phyloP scores from a whole-genome alignment of 371 early-diverging fungal species.

The Apophysomyces trapeziformis region DNA sequence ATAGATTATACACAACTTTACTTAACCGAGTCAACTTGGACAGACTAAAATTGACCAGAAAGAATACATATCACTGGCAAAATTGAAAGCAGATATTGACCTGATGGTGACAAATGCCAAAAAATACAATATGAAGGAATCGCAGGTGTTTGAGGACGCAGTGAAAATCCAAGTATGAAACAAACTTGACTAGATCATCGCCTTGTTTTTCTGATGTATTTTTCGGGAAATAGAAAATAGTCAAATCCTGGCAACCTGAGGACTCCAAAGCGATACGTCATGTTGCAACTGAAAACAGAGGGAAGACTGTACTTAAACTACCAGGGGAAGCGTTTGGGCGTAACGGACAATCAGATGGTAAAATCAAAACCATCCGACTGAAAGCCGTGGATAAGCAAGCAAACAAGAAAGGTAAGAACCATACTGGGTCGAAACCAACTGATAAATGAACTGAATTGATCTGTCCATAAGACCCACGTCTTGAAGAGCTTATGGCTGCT shows the following conservation, averaged over 20 bases:
- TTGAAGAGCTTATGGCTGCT: constrained; percentile 34
- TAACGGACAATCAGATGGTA: constrained; percentile 18
- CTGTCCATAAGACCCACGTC: neutral
- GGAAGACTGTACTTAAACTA: constrained; percentile 36
- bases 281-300: constrained; percentile 15
- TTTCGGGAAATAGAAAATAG: constrained; percentile 33
- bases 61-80: constrained; percentile 58
- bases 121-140: constrained; percentile 79
- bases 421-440: neutral
- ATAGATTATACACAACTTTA: neutral
- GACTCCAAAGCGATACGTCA: neutral
- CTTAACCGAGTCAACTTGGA: no score
- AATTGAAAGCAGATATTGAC: constrained; percentile 69
- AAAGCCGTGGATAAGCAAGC: constrained; percentile 44
- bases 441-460: neutral
- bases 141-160: constrained; percentile 78
- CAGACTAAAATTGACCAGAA: constrained; percentile 50
- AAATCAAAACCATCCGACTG: constrained; percentile 44
- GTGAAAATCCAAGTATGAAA: constrained; percentile 57
- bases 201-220: no score
- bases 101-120: constrained; percentile 82
- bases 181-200: no score
- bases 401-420: constrained; percentile 16
- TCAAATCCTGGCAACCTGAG: constrained; percentile 35
- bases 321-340: constrained; percentile 39